Percentiles rank a stretch among this genome's conserved stretches.
phyloP scores from a whole-genome alignment of 164 flowering plant genomes.

The Berberis thunbergii region DNA sequence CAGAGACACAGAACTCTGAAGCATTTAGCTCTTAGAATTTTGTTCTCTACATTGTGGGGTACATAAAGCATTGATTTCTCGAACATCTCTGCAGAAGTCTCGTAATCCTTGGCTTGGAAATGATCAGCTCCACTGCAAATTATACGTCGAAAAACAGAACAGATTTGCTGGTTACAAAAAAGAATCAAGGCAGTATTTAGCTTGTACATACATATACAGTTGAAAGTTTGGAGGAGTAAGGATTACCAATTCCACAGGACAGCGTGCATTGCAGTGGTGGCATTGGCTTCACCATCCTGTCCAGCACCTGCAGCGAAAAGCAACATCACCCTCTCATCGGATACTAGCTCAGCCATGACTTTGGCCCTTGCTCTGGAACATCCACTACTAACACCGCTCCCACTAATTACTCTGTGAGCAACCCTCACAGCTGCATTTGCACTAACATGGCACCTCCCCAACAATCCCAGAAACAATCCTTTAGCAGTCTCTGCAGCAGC shows the following conservation, averaged over 20 bases:
- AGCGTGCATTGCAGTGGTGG: constrained; percentile 77
- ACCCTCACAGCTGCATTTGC: constrained; percentile 67
- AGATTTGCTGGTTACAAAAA: background rate
- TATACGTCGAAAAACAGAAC: background rate
- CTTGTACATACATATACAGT: background rate
- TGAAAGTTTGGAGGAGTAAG: background rate
- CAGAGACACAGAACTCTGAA: constrained; percentile 85
- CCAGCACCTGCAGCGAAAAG: constrained; percentile 39
- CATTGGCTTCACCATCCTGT: constrained; percentile 33
- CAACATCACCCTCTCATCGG: constrained; percentile 69
- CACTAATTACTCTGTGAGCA: constrained; percentile 42
- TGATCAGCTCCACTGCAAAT: constrained; percentile 68
- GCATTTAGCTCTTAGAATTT: constrained; percentile 70
- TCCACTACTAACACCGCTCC: constrained; percentile 18
- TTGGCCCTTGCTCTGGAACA: constrained; percentile 44
- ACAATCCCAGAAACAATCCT: constrained; percentile 64
- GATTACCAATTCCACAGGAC: constrained; percentile 83
- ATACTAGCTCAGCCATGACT: constrained; percentile 67
- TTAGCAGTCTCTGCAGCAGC: constrained; percentile 75
- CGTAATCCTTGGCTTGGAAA: constrained; percentile 65
- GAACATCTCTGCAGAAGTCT: constrained; percentile 71
- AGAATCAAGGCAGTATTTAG: too few relatives aligned
- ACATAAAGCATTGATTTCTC: constrained; percentile 91
- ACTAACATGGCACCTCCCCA: constrained; percentile 75
- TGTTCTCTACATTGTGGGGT: constrained; percentile 49